phyloP scores from a whole-genome alignment of 805 yeast genomes.

The Myxozyma sirexii region DNA sequence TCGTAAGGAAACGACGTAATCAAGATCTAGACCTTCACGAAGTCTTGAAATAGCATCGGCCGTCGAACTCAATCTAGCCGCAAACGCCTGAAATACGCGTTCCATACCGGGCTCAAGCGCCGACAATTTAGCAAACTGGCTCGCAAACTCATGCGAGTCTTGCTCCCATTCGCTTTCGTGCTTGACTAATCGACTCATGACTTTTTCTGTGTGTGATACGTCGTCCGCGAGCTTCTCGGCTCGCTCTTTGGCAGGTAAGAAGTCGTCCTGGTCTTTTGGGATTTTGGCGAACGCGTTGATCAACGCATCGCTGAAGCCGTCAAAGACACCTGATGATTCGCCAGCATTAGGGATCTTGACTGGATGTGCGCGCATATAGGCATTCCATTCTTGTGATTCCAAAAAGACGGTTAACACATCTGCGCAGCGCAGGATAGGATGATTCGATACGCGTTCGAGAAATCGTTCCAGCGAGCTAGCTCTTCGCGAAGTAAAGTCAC shows the following conservation, averaged over 20 bases:
- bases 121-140: slow-evolving; percentile 69
- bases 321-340: slow-evolving; percentile 53
- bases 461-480: slow-evolving; percentile 80
- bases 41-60: slow-evolving; percentile 42
- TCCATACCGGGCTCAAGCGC: slow-evolving; percentile 52
- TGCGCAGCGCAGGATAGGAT: slow-evolving; percentile 71
- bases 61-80: slow-evolving; percentile 51
- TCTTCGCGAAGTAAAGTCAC: slow-evolving; percentile 80
- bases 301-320: slow-evolving; percentile 84
- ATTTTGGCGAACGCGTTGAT: slow-evolving; percentile 92
- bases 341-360: slow-evolving; percentile 43
- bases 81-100: slow-evolving; percentile 49
- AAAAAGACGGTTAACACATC: slow-evolving; percentile 70
- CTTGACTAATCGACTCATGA: slow-evolving; percentile 70
- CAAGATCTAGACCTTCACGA: slow-evolving; percentile 65
- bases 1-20: slow-evolving; percentile 77
- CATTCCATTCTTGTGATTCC: slow-evolving; percentile 73
- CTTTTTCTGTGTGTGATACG: slow-evolving; percentile 72
- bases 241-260: slow-evolving; percentile 78
- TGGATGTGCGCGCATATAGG: slow-evolving; percentile 55
- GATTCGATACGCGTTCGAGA: slow-evolving; percentile 68
- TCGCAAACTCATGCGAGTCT: slow-evolving; percentile 72
- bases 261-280: slow-evolving; percentile 65
- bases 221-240: slow-evolving; percentile 85
- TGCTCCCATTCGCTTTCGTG: slow-evolving; percentile 71